Evolutionary conservation across 148 eudicot species (phyloP), one percentile per base, ranked within the genome.

Genomic region (Cornus controversa): DNA sequence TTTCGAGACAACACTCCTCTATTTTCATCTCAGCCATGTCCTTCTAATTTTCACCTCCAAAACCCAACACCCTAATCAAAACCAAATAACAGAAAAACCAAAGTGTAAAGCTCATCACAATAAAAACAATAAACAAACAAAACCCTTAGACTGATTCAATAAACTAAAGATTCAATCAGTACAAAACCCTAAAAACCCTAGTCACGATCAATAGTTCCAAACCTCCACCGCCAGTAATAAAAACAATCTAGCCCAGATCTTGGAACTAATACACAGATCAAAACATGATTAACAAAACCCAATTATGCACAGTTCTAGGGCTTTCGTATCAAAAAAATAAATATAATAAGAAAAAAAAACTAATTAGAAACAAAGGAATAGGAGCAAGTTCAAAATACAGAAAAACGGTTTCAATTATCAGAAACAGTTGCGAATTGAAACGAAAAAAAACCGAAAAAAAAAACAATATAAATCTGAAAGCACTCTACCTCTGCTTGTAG

Each of bases 1-100:
- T 93, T 88, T 93, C 97, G 70, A 86, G 77, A 79, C 94, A 91
- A 79, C 74, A 87, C 77, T 84, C 94, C 71, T 87, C 94, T 27
- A 67, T 71, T 71, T 78, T 86, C 79, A 83, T 74, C 71, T 82
- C 89, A 26, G 79, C 90, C 99, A 96, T 96, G 74, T 76, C 71
- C 79, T 69, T 69, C 73, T 27, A 50, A 54, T 31, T 73, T 78
- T 67, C 78, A 79, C 80, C 71, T 63, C 72, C 72, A 77, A 53
- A 78, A 36, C 75, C 70, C 75, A 73, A 82, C 68, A 79, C 72
- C 29, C 85, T 68, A 78, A 81, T 75, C 67, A 62, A 73, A 81
- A 63, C 36, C 45, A 4, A 4, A 53, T 34, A 65, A 42, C 64
- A 34, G n/a, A n/a, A n/a, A n/a, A n/a, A n/a, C n/a, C n/a, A n/a